Evolutionary conservation across 352 stramenopile genomes (phyloP), one percentile per base, ranked within the genome.

Genomic region (Globisporangium alternatum): DNA sequence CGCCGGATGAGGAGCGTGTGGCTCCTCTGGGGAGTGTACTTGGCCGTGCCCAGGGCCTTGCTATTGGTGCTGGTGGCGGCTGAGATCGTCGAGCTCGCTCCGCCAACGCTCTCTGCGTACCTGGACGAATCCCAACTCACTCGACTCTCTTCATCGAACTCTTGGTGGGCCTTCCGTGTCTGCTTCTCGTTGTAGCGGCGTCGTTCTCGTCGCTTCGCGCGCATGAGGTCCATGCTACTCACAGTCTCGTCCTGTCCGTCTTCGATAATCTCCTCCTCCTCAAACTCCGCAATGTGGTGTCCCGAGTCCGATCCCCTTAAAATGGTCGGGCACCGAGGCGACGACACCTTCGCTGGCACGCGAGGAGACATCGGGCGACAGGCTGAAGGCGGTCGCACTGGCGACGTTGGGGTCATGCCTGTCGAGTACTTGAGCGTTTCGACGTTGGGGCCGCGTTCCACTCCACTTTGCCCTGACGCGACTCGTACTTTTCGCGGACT

Each of bases 1-100:
- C 79, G 70, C 62, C 83, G 80, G 19, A 89, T 74, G 37, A 88
- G 67, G 25, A 90, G 73, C 33, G 76, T 66, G 55, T 88, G 77
- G 45, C 58, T 79, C 15, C 75, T 66, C 65, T 86, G 74, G 0
- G 81, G 81, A 22, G 80, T 89, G 71, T 85, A 86, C 62, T 88
- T 90, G 2, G 81, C 79, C 19, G 67, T 70, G 28, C 74, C 71
- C 13, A 88, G 51, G 12, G 57, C 56, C n/a, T 67, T 62, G 64
- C 68, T 71, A 33, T 17, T 28, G 8, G 35, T 45, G 15, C 13
- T 45, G 19, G 41, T 71, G 10, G 52, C 31, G 5, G 73, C 60
- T 5, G 57, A 69, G 21, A 67, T 68, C 12, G 64, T 70, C 19
- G 56, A 71, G 44, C 62, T 76, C 1, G 59, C 62, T 19, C 41